phyloP scores from a whole-genome alignment of 2,329 filamentous ascomycete species.

The Cadophora luteo-olivacea region DNA sequence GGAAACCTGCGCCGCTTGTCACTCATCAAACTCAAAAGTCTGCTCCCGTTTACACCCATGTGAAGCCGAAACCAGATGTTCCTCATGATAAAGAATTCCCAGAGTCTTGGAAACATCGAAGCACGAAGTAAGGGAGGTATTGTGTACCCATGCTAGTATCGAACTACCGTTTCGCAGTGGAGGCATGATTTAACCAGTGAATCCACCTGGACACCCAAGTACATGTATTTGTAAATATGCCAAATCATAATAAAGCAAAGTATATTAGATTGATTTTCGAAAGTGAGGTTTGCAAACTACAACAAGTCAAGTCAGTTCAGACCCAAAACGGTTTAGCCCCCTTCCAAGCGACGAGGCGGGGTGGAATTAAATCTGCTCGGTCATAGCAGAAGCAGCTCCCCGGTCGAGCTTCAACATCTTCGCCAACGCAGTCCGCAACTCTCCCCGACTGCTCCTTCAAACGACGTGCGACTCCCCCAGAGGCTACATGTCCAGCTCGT shows the following conservation, averaged over 20 bases:
- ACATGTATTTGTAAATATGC: neutral
- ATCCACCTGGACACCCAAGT: neutral
- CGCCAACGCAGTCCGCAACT: slow-evolving; percentile 8
- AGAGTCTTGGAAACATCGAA: neutral
- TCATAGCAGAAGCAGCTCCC: neutral
- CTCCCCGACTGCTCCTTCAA: slow-evolving; percentile 2
- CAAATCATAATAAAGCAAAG: neutral
- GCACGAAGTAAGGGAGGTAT: neutral
- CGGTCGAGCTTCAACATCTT: slow-evolving; percentile 12
- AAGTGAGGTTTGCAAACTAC: neutral
- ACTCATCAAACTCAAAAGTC: slow-evolving; percentile 8
- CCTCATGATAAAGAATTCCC: neutral
- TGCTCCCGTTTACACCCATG: neutral
- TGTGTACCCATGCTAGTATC: neutral
- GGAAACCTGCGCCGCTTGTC: slow-evolving; percentile 8
- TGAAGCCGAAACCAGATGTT: neutral
- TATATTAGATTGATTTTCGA: neutral
- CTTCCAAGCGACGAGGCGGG: slow-evolving; percentile 12
- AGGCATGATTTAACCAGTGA: neutral
- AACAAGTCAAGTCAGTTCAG: neutral
- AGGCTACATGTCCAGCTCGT: slow-evolving; percentile 44
- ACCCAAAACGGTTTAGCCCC: slow-evolving; percentile 4
- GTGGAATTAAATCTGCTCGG: slow-evolving; percentile 20
- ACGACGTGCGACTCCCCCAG: slow-evolving; percentile 41
- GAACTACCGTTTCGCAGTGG: neutral